Percentiles rank a stretch among this genome's conserved stretches.
phyloP scores from a whole-genome alignment of 176 grass and related monocot species.

The Bothriochloa decipiens region DNA sequence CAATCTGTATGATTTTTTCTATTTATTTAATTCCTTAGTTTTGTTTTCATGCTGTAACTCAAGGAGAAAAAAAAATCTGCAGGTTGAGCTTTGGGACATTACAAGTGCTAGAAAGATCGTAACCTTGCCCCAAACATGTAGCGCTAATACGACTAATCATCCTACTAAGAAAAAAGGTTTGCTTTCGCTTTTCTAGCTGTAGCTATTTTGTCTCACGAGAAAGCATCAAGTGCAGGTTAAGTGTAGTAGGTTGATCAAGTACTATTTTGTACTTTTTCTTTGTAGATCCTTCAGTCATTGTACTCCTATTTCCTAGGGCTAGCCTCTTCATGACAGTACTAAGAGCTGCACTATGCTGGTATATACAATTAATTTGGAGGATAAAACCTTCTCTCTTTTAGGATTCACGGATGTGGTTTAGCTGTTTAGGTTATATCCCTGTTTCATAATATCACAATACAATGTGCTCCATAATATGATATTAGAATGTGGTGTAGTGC shows the following conservation, averaged over 20 bases:
- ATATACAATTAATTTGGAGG: not conserved
- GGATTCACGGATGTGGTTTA: not conserved
- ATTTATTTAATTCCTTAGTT: slow-evolving; percentile 37
- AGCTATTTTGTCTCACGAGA: slow-evolving; percentile 14
- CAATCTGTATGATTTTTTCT: slow-evolving; percentile 2
- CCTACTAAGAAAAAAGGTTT: slow-evolving; percentile 75
- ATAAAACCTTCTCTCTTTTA: not conserved
- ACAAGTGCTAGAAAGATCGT: slow-evolving; percentile 62
- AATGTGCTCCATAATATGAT: not conserved
- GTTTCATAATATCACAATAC: not conserved
- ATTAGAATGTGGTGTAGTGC: not conserved
- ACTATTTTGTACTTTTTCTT: not conserved
- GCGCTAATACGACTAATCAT: slow-evolving; percentile 36
- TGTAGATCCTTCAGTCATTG: slow-evolving; percentile 27
- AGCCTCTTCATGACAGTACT: not conserved
- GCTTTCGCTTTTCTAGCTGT: slow-evolving; percentile 11
- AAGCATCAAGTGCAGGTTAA: slow-evolving; percentile 16
- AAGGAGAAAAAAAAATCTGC: slow-evolving; percentile 9
- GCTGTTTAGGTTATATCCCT: not conserved
- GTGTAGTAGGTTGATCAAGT: not conserved
- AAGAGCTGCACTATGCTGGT: not conserved
- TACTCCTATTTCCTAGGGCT: slow-evolving; percentile 13
- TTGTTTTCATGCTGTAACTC: slow-evolving; percentile 33
- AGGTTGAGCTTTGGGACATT: slow-evolving; percentile 95
- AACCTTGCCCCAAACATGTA: slow-evolving; percentile 59